These are phyloP conservation scores for Xerocomellus intermedius DNA, from an alignment of 768 basidiomycete genomes.

Conservation along the genomic window DNA sequence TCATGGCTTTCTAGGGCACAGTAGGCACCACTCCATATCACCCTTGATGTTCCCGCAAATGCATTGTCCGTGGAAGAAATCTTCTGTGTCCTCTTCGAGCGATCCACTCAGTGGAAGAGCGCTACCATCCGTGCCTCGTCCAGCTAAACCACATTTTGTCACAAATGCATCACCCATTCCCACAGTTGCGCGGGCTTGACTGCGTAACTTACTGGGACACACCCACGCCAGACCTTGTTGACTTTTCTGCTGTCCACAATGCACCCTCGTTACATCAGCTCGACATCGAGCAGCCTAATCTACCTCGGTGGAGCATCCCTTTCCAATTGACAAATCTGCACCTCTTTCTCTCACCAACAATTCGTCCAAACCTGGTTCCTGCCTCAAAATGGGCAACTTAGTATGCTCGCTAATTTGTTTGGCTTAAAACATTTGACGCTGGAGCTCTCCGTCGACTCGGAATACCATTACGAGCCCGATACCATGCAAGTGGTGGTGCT, in stretches of 20 bases:
- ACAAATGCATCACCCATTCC: conserved; percentile 35
- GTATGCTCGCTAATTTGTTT: conserved; percentile 39
- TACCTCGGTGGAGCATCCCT: conserved; percentile 37
- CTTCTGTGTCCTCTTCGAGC: conserved; percentile 41
- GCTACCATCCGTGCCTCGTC: conserved; percentile 41
- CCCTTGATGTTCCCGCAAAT: conserved; percentile 38
- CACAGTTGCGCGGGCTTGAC: conserved; percentile 37
- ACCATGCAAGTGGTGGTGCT: conserved; percentile 13
- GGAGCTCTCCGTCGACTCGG: conserved; percentile 33
- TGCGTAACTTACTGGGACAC: conserved; percentile 31
- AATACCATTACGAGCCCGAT: conserved; percentile 22
- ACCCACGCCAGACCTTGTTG: conserved; percentile 20
- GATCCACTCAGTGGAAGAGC: conserved; percentile 43
- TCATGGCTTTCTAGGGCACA: conserved; percentile 53
- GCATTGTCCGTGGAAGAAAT: conserved; percentile 32
- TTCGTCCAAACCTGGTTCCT: conserved; percentile 16
- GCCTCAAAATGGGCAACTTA: conserved; percentile 28
- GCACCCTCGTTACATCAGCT: conserved; percentile 37
- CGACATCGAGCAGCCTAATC: conserved; percentile 33
- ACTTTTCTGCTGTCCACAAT: conserved; percentile 32
- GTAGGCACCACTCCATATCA: conserved; percentile 43
- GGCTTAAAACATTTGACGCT: conserved; percentile 43
- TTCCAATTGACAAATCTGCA: conserved; percentile 35
- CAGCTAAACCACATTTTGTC: conserved; percentile 42
- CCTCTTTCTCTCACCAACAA: conserved; percentile 30